Evolutionary conservation across 305 asterid genomes (phyloP).

Genomic region (Fraxinus platypoda): DNA sequence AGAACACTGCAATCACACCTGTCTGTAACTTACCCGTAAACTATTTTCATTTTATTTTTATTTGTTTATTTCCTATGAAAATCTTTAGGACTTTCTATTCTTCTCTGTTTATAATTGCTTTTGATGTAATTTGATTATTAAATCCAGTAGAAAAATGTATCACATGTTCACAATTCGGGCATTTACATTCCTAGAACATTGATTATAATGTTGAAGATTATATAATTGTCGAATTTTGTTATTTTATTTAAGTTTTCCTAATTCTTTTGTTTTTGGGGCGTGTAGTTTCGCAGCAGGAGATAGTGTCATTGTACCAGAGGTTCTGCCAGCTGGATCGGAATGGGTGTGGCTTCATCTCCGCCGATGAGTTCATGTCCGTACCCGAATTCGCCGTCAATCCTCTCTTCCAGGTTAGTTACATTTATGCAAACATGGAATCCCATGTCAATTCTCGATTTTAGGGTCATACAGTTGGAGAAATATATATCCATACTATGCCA

Average conservation of each 20-base stretch:
- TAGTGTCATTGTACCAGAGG: conserved; percentile 72
- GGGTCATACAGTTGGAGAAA: background rate
- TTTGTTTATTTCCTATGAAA: background rate
- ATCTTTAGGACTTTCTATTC: background rate
- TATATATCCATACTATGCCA: background rate
- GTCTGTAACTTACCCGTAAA: conserved; percentile 29
- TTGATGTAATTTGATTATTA: background rate
- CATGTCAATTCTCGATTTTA: background rate
- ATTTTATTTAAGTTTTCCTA: background rate
- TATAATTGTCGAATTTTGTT: background rate
- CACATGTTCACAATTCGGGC: background rate
- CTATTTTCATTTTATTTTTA: background rate
- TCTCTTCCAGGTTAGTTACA: conserved; percentile 59
- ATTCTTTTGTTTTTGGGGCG: background rate
- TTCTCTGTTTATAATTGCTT: background rate
- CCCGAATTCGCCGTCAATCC: conserved; percentile 91
- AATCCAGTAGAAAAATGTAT: background rate
- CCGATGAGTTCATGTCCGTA: conserved; percentile 74
- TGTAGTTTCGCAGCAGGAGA: conserved; percentile 91
- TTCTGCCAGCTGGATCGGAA: conserved; percentile 85
- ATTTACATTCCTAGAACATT: background rate
- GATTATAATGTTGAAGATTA: background rate
- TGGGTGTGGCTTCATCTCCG: conserved; percentile 67
- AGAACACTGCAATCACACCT: conserved; percentile 68
- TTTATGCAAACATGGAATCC: background rate